Evolutionary conservation across 1,284 basidiomycete species (phyloP), one percentile per base, ranked within the genome.

Genomic region (Rugosomyces carneus): DNA sequence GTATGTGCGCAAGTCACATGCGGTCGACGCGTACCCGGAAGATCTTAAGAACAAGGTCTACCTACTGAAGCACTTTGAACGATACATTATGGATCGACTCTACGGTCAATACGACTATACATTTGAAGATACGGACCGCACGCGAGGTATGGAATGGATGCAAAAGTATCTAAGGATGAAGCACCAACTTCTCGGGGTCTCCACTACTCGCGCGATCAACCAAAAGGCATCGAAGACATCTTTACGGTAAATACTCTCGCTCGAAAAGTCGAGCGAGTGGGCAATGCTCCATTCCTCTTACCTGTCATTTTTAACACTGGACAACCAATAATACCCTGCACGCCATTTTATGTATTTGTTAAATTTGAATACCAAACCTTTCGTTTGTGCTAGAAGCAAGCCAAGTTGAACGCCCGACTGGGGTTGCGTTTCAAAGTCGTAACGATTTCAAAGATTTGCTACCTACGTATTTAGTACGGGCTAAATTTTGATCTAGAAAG

Each of bases 141-240:
- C 75, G 32, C 81, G 78, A 53, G 93, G 92, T 15, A 92, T 98
- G 89, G 84, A 89, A 54, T 97, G 95, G 69, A 87, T 98, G 35
- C 88, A 93, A 67, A 92, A 92, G 68, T 98, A 96, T 68, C 78
- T 97, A 55, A 76, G 95, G 50, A 94, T 94, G 86, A 94, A 94
- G 68, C 85, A 94, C 29, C 32, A 45, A 9, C 37, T 40, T 15
- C 26, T 24, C 3, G 41, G 35, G 10, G 36, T 45, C 24, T 20
- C 32, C 21, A 34, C 47, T 5, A 52, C 40, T 6, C 41, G 32
- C 1, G 24, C 42, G 23, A 38, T 57, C 19, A 47, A 51, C 16
- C 32, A 50, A 2, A 64, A 54, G 54, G 42, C 53, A 40, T 53
- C 51, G 5, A 64, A 56, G 53, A 42, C 52, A 41, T 53, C 58